Conservation (phyloP, 805 yeast genomes). For the Metschnikowia anglica region DNA sequence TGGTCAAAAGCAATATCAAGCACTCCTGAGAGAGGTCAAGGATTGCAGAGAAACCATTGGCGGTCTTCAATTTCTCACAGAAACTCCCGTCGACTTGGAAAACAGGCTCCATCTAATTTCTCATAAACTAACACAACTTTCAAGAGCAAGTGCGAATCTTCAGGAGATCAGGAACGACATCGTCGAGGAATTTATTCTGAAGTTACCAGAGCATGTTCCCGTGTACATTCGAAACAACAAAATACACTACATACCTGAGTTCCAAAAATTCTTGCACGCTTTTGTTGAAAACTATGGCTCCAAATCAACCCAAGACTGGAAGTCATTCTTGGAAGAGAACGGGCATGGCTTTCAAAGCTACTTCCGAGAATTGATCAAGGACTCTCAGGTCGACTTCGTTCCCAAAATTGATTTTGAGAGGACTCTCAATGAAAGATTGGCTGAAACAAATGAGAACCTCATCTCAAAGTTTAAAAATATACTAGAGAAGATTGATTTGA, state of each 20-base stretch:
- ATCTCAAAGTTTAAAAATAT: slow-evolving; percentile 26
- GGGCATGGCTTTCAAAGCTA: slow-evolving; percentile 22
- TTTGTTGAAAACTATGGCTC: slow-evolving; percentile 31
- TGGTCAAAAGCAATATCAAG: slow-evolving; percentile 8
- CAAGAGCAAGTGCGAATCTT: slow-evolving; percentile 16
- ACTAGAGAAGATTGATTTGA: slow-evolving; percentile 26
- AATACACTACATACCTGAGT: slow-evolving; percentile 41
- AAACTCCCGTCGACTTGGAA: slow-evolving; percentile 18
- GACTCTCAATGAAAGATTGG: slow-evolving; percentile 22
- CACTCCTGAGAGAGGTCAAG: slow-evolving; percentile 16
- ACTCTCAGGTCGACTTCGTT: slow-evolving; percentile 17
- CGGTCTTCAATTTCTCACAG: slow-evolving; percentile 10
- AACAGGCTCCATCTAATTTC: slow-evolving; percentile 20
- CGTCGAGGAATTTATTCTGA: slow-evolving; percentile 21
- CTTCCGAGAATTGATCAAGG: slow-evolving; percentile 13
- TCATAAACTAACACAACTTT: slow-evolving; percentile 18
- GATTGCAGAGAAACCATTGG: slow-evolving; percentile 16
- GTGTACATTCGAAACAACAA: slow-evolving; percentile 32
- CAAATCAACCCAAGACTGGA: slow-evolving; percentile 24
- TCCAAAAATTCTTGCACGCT: slow-evolving; percentile 33
- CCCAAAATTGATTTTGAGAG: slow-evolving; percentile 26
- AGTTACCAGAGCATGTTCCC: slow-evolving; percentile 34
- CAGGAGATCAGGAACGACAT: slow-evolving; percentile 20
- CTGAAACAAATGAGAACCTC: slow-evolving; percentile 26
- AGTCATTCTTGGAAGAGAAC: slow-evolving; percentile 24